Percentiles rank a stretch among this genome's conserved stretches.
Evolutionary conservation across 2,329 filamentous ascomycete species (phyloP).

Genomic region (Cladosporium cucumerinum): DNA sequence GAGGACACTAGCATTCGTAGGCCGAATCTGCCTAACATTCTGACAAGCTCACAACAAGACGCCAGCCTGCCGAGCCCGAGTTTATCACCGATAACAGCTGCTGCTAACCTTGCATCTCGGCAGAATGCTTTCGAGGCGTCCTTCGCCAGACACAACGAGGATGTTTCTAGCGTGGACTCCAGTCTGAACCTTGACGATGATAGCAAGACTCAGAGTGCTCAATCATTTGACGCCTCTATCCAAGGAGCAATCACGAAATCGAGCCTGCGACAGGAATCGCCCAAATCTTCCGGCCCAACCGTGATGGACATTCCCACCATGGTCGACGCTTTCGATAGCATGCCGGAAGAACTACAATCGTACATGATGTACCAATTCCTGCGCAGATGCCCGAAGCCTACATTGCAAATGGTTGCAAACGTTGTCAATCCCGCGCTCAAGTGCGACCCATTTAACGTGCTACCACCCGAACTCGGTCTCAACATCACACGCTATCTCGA

Average conservation of each 20-base stretch:
- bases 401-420: conserved; percentile 82
- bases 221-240: conserved; percentile 4
- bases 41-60: conserved; percentile 74
- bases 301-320: conserved; percentile 80
- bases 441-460: conserved; percentile 81
- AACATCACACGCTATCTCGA: conserved; percentile 87
- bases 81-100: conserved; percentile 82
- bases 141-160: conserved; percentile 33
- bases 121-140: conserved; percentile 34
- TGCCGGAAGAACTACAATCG: conserved; percentile 87
- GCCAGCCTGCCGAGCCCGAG: conserved; percentile 92
- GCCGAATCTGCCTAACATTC: conserved; percentile 50
- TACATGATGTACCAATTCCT: conserved; percentile 97
- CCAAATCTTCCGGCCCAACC: conserved; percentile 27
- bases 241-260: background rate
- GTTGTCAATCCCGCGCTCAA: conserved; percentile 92
- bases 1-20: conserved; percentile 21
- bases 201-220: conserved; percentile 26
- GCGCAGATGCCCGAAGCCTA: conserved; percentile 80
- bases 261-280: conserved; percentile 14
- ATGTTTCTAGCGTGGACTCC: conserved; percentile 33
- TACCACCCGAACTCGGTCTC: conserved; percentile 82
- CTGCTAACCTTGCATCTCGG: conserved; percentile 54
- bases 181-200: conserved; percentile 34
- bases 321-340: conserved; percentile 83